phyloP scores from a whole-genome alignment of 176 grass and related monocot genomes.

The Cymbopogon citratus region DNA sequence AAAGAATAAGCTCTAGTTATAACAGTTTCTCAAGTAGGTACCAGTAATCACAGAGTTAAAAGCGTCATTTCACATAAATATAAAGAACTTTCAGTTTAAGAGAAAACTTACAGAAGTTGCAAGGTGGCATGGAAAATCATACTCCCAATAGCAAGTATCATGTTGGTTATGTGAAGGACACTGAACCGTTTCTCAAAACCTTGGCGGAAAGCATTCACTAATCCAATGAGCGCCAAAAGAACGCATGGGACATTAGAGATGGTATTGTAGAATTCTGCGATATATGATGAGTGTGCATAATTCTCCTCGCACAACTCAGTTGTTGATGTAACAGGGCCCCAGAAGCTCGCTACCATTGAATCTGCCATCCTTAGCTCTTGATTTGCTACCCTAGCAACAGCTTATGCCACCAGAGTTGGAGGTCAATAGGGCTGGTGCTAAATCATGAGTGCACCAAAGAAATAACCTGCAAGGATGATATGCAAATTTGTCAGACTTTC shows the following conservation, averaged over 20 bases:
- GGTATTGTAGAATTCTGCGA: conserved; percentile 86
- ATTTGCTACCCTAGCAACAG: not conserved
- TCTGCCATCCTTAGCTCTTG: conserved; percentile 49
- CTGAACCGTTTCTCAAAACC: conserved; percentile 85
- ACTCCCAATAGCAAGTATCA: conserved; percentile 79
- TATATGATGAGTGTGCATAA: conserved; percentile 61
- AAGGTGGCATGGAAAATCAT: conserved; percentile 87
- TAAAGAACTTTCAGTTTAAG: not conserved
- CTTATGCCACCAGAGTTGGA: not conserved
- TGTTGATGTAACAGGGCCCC: conserved; percentile 81
- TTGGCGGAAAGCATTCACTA: conserved; percentile 62
- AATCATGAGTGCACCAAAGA: conserved; percentile 26
- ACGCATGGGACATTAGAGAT: conserved; percentile 66
- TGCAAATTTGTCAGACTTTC: not conserved
- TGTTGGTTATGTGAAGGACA: conserved; percentile 72
- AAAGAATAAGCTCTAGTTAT: not conserved
- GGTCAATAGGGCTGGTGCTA: conserved; percentile 14
- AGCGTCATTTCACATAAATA: not conserved
- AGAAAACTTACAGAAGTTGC: conserved; percentile 63
- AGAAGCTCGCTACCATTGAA: conserved; percentile 71
- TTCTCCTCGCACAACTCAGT: conserved; percentile 73
- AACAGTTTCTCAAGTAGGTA: not conserved
- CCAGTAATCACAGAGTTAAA: not conserved
- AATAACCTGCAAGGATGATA: conserved; percentile 24
- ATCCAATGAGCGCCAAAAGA: conserved; percentile 63